A percentile compares a stretch with the other conserved stretches of the same genome.
Evolutionary conservation across 305 asterid genomes (phyloP).

Genomic region (Fraxinus paxiana): DNA sequence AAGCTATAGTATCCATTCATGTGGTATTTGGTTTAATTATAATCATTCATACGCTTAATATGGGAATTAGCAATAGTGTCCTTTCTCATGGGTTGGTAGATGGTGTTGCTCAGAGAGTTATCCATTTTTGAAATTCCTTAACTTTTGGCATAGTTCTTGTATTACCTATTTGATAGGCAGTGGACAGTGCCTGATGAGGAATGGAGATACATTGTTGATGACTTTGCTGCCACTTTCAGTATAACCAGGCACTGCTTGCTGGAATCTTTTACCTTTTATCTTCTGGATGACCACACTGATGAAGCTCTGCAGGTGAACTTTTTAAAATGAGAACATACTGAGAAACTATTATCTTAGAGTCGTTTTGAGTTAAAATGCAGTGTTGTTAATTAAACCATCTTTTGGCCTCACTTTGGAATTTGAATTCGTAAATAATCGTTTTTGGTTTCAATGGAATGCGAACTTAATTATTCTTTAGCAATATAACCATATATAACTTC

Average conservation of each 20-base stretch:
- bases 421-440: background rate
- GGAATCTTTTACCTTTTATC: slow-evolving; percentile 83
- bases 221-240: slow-evolving; percentile 79
- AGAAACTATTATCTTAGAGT: background rate
- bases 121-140: slow-evolving; percentile 36
- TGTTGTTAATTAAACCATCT: background rate
- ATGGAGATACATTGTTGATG: slow-evolving; percentile 75
- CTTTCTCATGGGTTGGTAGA: background rate
- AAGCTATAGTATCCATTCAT: slow-evolving; percentile 84
- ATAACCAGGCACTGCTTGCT: slow-evolving; percentile 73
- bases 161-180: slow-evolving; percentile 85
- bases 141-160: slow-evolving; percentile 66
- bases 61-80: background rate
- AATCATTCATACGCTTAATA: slow-evolving; percentile 1
- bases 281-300: slow-evolving; percentile 82
- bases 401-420: background rate
- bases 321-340: background rate
- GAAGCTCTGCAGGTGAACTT: slow-evolving; percentile 68
- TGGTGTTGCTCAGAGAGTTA: slow-evolving; percentile 1
- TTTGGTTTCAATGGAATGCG: background rate
- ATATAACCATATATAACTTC: background rate
- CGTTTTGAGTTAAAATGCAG: slow-evolving; percentile 11
- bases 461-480: background rate
- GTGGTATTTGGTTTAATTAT: background rate
- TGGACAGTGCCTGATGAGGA: slow-evolving; percentile 66